Evolutionary conservation across 2,329 filamentous ascomycete genomes (phyloP).

Genomic region (Xylariaceae sp.): DNA sequence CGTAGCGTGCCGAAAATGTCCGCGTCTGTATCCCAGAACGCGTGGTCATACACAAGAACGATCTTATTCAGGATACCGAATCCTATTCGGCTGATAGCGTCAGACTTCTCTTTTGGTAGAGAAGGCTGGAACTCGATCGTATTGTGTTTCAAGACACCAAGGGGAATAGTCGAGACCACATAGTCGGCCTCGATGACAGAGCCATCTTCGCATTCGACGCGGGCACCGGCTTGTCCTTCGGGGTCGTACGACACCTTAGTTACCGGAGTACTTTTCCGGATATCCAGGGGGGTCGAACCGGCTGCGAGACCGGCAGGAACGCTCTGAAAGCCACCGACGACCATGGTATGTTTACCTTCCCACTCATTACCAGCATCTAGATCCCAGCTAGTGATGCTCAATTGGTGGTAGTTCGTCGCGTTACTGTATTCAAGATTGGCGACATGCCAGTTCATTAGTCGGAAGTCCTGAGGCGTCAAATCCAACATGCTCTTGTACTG

Average conservation of each 20-base stretch:
- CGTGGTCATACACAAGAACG: constrained; percentile 77
- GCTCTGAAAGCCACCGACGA: constrained; percentile 89
- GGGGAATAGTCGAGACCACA: constrained; percentile 82
- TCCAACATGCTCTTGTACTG: constrained; percentile 84
- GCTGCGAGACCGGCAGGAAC: constrained; percentile 82
- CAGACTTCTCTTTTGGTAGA: constrained; percentile 80
- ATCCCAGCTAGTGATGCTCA: constrained; percentile 91
- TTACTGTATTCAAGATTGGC: constrained; percentile 98
- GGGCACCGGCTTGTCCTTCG: constrained; percentile 45
- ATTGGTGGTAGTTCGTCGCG: constrained; percentile 76
- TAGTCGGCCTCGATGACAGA: constrained; percentile 75
- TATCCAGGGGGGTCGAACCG: constrained; percentile 68
- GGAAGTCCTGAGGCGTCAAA: constrained; percentile 77
- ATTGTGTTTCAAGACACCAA: constrained; percentile 85
- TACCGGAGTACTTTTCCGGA: constrained; percentile 69
- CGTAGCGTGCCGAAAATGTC: constrained; percentile 94
- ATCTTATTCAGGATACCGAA: constrained; percentile 96
- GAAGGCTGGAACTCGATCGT: constrained; percentile 81
- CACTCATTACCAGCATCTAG: constrained; percentile 98
- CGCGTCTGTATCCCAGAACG: constrained; percentile 85
- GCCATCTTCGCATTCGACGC: constrained; percentile 73
- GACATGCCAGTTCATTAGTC: constrained; percentile 95
- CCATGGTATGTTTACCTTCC: constrained; percentile 88
- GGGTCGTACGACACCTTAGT: constrained; percentile 63
- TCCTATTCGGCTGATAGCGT: constrained; percentile 75